These are phyloP conservation scores for Adansonia rubrostipa DNA, from an alignment of 441 rosid species.

Conservation along the genomic window DNA sequence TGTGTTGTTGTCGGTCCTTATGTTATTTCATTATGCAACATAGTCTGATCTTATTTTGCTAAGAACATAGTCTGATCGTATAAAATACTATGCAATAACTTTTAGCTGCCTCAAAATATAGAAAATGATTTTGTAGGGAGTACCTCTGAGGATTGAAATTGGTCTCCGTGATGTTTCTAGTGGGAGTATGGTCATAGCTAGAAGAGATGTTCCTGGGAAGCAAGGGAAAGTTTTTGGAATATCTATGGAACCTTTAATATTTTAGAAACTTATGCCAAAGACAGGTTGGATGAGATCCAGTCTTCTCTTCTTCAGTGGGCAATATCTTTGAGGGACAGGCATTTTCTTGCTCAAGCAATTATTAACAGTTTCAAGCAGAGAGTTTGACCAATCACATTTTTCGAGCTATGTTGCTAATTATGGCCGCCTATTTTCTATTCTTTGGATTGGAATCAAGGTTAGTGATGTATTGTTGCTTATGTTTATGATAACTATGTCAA, in stretches of 20 bases:
- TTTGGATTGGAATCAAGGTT: constrained; percentile 3
- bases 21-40: too few species aligned
- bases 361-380: neutral
- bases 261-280: constrained; percentile 75
- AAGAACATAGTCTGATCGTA: too few species aligned
- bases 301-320: constrained; percentile 73
- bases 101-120: neutral
- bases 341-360: constrained; percentile 24
- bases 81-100: too few species aligned
- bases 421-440: neutral
- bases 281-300: constrained; percentile 89
- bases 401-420: neutral
- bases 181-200: constrained; percentile 77
- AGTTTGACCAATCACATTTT: neutral
- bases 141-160: constrained; percentile 87
- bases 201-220: constrained; percentile 94
- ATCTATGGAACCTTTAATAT: constrained; percentile 73
- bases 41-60: too few species aligned
- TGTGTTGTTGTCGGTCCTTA: too few species aligned
- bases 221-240: constrained; percentile 91
- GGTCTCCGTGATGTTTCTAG: constrained; percentile 93
- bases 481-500: neutral
- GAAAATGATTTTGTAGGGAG: constrained; percentile 54
- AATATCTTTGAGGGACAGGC: constrained; percentile 77
- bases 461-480: neutral